Percentiles rank a stretch among this genome's conserved stretches.
phyloP scores from a whole-genome alignment of 225 moss, liverwort and hornwort genomes.

The Ulota crispa region DNA sequence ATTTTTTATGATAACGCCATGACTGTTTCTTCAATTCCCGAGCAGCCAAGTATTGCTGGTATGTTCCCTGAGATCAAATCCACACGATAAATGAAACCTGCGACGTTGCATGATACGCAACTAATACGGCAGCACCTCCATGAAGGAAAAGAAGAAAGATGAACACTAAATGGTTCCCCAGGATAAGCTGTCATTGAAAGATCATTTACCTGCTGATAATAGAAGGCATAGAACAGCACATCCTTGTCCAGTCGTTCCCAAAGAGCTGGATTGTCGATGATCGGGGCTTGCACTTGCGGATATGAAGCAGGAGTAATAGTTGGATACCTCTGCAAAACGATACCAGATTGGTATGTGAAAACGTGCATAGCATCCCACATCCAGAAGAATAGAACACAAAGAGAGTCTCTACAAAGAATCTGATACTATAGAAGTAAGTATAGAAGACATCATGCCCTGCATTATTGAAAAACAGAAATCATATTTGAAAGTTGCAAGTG shows the following conservation, averaged over 20 bases:
- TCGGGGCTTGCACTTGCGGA: slow-evolving; percentile 80
- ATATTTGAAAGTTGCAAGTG: background rate
- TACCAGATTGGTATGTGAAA: slow-evolving; percentile 18
- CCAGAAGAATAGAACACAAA: background rate
- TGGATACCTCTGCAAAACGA: slow-evolving; percentile 75
- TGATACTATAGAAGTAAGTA: background rate
- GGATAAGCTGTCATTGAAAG: background rate
- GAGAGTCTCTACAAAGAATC: background rate
- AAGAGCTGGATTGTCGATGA: slow-evolving; percentile 88
- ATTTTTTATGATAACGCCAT: slow-evolving; percentile 98
- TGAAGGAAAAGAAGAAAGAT: background rate
- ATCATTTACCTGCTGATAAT: slow-evolving; percentile 85
- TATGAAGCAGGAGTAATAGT: slow-evolving; percentile 76
- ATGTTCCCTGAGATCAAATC: slow-evolving; percentile 70
- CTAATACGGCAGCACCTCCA: background rate
- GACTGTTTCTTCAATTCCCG: slow-evolving; percentile 96
- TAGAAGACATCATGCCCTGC: background rate
- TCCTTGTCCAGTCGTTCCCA: slow-evolving; percentile 98
- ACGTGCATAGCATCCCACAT: slow-evolving; percentile 11
- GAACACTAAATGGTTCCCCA: background rate
- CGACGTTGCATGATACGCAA: background rate
- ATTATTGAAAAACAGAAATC: background rate
- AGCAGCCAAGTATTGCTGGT: slow-evolving; percentile 97
- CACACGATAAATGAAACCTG: slow-evolving; percentile 12
- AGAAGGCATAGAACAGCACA: slow-evolving; percentile 96